Conservation (phyloP, 2,329 filamentous ascomycete genomes). For the Fusarium subglutinans region DNA sequence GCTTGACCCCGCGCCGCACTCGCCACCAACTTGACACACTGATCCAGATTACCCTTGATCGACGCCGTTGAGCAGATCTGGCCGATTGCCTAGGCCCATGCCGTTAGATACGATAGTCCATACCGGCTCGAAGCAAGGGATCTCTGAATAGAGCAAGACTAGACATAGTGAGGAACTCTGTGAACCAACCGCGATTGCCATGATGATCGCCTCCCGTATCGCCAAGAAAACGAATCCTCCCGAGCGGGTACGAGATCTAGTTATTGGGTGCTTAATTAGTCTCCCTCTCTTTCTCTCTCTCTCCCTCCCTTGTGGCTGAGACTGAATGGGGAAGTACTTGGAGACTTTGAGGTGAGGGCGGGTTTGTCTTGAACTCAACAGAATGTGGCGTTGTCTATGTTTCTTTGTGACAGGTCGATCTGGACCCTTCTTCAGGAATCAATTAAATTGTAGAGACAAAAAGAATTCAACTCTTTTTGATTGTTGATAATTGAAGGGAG, state of each 20-base stretch:
- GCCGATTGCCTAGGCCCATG: conserved; percentile 74
- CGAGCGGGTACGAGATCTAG: conserved; percentile 4
- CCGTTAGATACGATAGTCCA: conserved; percentile 13
- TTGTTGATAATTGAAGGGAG: conserved; percentile 5
- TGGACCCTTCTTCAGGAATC: not conserved
- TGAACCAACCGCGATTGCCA: conserved; percentile 42
- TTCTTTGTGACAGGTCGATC: not conserved
- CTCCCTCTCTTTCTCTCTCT: not conserved
- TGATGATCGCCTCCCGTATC: conserved; percentile 16
- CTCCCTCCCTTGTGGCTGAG: conserved; percentile 11
- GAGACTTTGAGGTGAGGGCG: not conserved
- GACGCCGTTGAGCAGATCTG: conserved; percentile 88
- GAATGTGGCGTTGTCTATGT: not conserved
- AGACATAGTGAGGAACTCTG: not conserved
- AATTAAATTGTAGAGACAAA: not conserved
- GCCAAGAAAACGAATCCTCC: conserved; percentile 2
- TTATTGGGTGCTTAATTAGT: conserved; percentile 1
- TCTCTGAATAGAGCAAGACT: not conserved
- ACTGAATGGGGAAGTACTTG: not conserved
- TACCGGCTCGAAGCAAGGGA: conserved; percentile 26
- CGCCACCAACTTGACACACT: conserved; percentile 76
- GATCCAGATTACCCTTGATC: conserved; percentile 79
- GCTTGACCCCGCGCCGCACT: conserved; percentile 81
- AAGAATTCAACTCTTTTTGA: not conserved
- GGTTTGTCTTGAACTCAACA: not conserved